phyloP scores from a whole-genome alignment of 352 stramenopile species.

The Hyphochytrium catenoides region DNA sequence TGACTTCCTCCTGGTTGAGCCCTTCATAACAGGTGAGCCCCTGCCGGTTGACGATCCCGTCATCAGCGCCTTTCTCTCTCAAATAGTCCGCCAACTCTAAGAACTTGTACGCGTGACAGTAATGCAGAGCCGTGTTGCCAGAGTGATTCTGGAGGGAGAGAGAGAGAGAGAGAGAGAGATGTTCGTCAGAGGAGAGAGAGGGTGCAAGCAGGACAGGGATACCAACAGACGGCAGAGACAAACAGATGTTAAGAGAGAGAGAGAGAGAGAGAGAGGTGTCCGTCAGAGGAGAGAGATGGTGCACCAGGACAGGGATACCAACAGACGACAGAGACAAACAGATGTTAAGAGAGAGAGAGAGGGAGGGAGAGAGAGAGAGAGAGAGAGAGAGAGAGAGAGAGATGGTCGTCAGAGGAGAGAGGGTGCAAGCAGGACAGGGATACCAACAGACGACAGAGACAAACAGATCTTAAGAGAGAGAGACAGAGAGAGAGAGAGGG shows the following conservation, averaged over 20 bases:
- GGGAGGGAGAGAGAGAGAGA: not conserved
- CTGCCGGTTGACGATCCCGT: conserved; percentile 67
- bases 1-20: conserved; percentile 9
- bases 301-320: not conserved
- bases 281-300: not conserved
- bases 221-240: too few species aligned
- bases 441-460: too few species aligned
- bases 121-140: conserved; percentile 86
- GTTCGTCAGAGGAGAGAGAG: too few species aligned
- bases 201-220: not conserved
- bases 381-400: not conserved
- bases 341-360: not conserved
- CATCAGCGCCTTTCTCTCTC: conserved; percentile 70
- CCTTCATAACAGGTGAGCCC: conserved; percentile 87
- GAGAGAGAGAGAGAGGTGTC: not conserved
- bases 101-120: conserved; percentile 80
- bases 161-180: not conserved
- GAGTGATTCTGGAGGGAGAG: conserved; percentile 51
- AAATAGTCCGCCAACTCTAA: conserved; percentile 73
- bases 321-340: conserved; percentile 2
- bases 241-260: conserved; percentile 1
- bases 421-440: not conserved
- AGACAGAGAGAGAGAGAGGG: too few species aligned
- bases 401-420: too few species aligned
- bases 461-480: conserved; percentile 1